Conservation (phyloP, 106 monocot genomes). For the Gastrodia elata region DNA sequence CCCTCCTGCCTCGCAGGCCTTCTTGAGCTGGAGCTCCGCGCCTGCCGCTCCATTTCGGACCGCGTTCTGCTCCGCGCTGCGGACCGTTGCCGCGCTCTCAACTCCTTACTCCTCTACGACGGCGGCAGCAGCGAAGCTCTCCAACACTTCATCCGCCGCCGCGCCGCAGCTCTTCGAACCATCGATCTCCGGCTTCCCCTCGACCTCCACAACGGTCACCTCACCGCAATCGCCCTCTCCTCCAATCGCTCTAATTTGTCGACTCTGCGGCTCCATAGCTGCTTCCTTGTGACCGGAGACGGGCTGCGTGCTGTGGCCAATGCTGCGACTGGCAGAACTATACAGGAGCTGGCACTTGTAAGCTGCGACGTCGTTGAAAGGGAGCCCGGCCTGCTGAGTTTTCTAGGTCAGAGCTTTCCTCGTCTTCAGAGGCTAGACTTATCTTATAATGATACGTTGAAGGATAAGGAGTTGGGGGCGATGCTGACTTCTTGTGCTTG, state of each 20-base stretch:
- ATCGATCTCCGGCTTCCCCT: slow-evolving; percentile 77
- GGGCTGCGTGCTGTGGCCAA: slow-evolving; percentile 45
- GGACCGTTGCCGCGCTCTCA: slow-evolving; percentile 42
- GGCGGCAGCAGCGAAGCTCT: slow-evolving; percentile 70
- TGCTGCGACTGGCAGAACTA: slow-evolving; percentile 15
- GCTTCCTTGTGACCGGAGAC: slow-evolving; percentile 67
- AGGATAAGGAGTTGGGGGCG: slow-evolving; percentile 49
- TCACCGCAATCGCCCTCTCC: slow-evolving; percentile 30
- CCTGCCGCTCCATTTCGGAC: slow-evolving; percentile 59
- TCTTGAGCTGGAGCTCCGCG: slow-evolving; percentile 48
- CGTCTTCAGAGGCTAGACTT: slow-evolving; percentile 37
- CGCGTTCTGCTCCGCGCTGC: slow-evolving; percentile 51
- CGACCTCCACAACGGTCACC: slow-evolving; percentile 66
- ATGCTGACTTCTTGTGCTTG: slow-evolving; percentile 47
- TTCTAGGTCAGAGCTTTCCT: slow-evolving; percentile 44
- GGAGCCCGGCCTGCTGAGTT: slow-evolving; percentile 53
- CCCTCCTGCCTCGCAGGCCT: slow-evolving; percentile 26
- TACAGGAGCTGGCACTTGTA: slow-evolving; percentile 57
- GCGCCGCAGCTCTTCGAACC: slow-evolving; percentile 24
- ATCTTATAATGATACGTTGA: slow-evolving; percentile 47
- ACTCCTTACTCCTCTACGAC: slow-evolving; percentile 54
- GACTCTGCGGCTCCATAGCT: slow-evolving; percentile 59
- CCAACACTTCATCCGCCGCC: slow-evolving; percentile 35
- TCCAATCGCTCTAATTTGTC: slow-evolving; percentile 5
- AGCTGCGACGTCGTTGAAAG: slow-evolving; percentile 71